Base-by-base conservation (phyloP, 2,329 filamentous ascomycete genomes). In the Basipetospora chlamydospora region DNA sequence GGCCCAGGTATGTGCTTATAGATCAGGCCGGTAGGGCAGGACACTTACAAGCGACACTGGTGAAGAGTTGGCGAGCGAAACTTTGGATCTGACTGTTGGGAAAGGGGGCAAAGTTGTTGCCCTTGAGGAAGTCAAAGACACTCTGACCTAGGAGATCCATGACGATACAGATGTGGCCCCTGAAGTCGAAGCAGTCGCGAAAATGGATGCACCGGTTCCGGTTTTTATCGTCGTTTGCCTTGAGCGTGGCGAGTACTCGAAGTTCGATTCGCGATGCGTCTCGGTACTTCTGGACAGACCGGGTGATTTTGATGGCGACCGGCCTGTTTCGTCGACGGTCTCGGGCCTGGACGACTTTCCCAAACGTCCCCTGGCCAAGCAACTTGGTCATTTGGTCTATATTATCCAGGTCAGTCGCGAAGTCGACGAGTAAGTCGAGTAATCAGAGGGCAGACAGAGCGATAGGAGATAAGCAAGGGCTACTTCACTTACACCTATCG, bases 81-180 rank as follows among this genome's bases (percentile, higher is more conserved):
- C 75, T 88, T 57, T 96, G 90, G 41, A 98, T 98, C 58, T 98
- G 90, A 45, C 87, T 95, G 65, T 92, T 96, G 10, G 90, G 90
- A 51, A 98, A 98, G 1, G 90, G 90, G 13, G 94, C 86, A 52
- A 98, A 98, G 44, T 75, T 73, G 52, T 96, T 96, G 50, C 80
- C 78, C 63, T 98, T 98, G 33, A 98, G 68, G 48, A 98, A 98
- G 59, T 98, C 90, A 54, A 98, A 98, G 36, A 98, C 88, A 49
- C 88, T 96, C 52, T 95, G 88, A 33, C 88, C 88, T 22, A 96
- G 72, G 3, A 79, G 59, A 44, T 79, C 73, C 73, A 77, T 79
- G 38, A 79, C 74, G 41, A 79, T 79, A 66, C 90, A 98, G 47
- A 98, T 96, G 53, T 98, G 90, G 39, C 92, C 90, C 33, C 87